Evolutionary conservation across 768 basidiomycete genomes (phyloP).

Genomic region (Amanita rubescens): DNA sequence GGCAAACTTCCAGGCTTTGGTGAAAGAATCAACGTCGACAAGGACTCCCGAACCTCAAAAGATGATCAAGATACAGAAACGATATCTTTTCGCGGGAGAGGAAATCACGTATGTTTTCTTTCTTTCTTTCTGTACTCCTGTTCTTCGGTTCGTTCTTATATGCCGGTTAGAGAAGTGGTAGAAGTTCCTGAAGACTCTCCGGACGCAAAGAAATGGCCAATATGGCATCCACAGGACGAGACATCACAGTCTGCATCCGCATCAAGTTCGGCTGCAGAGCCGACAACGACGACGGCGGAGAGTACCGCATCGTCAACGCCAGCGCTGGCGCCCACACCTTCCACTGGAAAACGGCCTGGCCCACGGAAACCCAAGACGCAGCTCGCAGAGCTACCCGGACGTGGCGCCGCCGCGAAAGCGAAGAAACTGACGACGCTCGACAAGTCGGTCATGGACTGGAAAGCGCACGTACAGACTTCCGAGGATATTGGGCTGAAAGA

Average conservation of each 20-base stretch:
- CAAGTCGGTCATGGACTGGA: conserved; percentile 87
- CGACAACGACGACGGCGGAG: conserved; percentile 1
- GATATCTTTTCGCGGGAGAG: conserved; percentile 72
- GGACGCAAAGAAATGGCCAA: conserved; percentile 73
- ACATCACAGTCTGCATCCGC: not conserved
- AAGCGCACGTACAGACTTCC: conserved; percentile 47
- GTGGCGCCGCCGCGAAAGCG: conserved; percentile 36
- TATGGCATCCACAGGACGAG: conserved; percentile 29
- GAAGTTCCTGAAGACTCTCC: conserved; percentile 67
- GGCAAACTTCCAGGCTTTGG: conserved; percentile 60
- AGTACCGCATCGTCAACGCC: not conserved
- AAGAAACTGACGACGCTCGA: conserved; percentile 81
- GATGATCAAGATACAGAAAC: conserved; percentile 61
- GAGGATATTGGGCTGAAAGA: conserved; percentile 42
- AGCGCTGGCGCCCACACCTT: conserved; percentile 17
- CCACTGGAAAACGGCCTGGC: conserved; percentile 40
- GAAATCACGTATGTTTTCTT: conserved; percentile 50
- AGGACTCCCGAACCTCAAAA: conserved; percentile 19
- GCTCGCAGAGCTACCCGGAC: conserved; percentile 46
- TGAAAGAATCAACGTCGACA: conserved; percentile 25
- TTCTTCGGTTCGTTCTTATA: not conserved
- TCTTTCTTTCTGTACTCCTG: not conserved
- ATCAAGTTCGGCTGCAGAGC: not conserved
- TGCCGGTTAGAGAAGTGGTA: conserved; percentile 52
- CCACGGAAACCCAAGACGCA: conserved; percentile 59